Base-by-base conservation (phyloP, 2,329 filamentous ascomycete species). In the Bimuria novae-zelandiae region DNA sequence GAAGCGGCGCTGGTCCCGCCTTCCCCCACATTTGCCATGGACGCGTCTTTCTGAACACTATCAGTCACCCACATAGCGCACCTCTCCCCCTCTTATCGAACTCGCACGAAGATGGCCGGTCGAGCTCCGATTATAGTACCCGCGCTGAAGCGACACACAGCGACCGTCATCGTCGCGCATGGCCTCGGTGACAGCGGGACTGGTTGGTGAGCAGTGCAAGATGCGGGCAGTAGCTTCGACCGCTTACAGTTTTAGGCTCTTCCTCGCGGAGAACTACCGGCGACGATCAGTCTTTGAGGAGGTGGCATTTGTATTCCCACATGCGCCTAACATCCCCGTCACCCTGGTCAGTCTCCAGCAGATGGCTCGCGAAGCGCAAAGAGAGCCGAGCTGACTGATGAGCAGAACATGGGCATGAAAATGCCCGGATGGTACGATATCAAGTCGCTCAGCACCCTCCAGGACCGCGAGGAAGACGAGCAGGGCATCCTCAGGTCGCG, bases 391-490 rank as follows among this genome's bases (percentile, higher is more conserved):
- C 16, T 40, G 33, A 48, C 23, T 21, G 39, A 32, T 25, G n/a
- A 10, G 8, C 60, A 90, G 87, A 92, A 92, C 70, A 80, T 81
- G 56, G 89, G 90, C 49, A 87, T 89, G 82, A 71, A 75, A 22
- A 95, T 96, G 90, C 90, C 92, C 1, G 92, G 88, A 21, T 94
- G 90, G 90, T 94, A 90, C 73, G 89, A 94, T 65, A 87, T 94
- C 71, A 75, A 76, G 49, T 73, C 75, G 16, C 77, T 82, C 49
- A 73, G 73, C 49, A 75, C 79, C 47, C 70, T 81, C 25, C 71
- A 74, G 56, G 67, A 70, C 25, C 73, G 76, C 41, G 67, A 68
- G 44, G 84, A 88, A 70, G 87, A 94, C 67, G 89, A 90, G 65
- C 68, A 79, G 1, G 92, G 93, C 59, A 89, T 97, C 68, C 73